A percentile compares a stretch with the other conserved stretches of the same genome.
phyloP scores from a whole-genome alignment of 352 stramenopile genomes.

The Pythium pyrilobum region DNA sequence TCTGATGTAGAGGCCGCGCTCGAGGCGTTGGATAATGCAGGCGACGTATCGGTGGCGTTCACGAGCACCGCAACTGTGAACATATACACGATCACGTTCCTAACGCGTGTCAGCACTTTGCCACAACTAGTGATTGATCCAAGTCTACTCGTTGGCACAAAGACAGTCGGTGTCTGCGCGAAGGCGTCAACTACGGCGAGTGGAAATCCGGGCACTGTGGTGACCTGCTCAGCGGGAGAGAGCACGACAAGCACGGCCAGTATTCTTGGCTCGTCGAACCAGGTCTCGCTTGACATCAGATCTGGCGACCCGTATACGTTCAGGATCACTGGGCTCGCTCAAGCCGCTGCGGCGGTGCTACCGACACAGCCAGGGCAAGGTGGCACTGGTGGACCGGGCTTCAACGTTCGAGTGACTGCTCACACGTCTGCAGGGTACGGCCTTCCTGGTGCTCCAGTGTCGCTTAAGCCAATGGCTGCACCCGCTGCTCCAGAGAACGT shows the following conservation, averaged over 20 bases:
- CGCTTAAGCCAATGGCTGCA: conserved; percentile 86
- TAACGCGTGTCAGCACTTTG: conserved; percentile 31
- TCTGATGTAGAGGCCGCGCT: conserved; percentile 77
- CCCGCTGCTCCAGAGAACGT: conserved; percentile 70
- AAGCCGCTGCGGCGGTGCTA: conserved; percentile 24
- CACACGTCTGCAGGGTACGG: conserved; percentile 63
- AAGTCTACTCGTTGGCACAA: conserved; percentile 29
- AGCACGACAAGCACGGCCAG: conserved; percentile 28
- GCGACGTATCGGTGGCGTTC: conserved; percentile 73
- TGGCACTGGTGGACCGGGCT: conserved; percentile 35
- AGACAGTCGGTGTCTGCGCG: conserved; percentile 44
- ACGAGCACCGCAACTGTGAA: conserved; percentile 17
- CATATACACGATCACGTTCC: conserved; percentile 59
- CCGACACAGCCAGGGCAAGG: conserved; percentile 33
- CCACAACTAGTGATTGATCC: conserved; percentile 30
- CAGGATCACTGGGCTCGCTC: conserved; percentile 41
- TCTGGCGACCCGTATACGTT: conserved; percentile 47
- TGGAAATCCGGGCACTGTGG: conserved; percentile 29
- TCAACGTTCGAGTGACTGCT: conserved; percentile 56
- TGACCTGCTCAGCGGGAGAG: conserved; percentile 44
- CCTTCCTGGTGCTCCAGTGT: conserved; percentile 37
- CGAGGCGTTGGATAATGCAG: conserved; percentile 66
- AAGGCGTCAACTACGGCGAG: conserved; percentile 22
- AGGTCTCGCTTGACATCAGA: conserved; percentile 43
- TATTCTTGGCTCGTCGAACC: conserved; percentile 28